phyloP scores from a whole-genome alignment of 2,329 filamentous ascomycete genomes.

The Monosporascus sp. region DNA sequence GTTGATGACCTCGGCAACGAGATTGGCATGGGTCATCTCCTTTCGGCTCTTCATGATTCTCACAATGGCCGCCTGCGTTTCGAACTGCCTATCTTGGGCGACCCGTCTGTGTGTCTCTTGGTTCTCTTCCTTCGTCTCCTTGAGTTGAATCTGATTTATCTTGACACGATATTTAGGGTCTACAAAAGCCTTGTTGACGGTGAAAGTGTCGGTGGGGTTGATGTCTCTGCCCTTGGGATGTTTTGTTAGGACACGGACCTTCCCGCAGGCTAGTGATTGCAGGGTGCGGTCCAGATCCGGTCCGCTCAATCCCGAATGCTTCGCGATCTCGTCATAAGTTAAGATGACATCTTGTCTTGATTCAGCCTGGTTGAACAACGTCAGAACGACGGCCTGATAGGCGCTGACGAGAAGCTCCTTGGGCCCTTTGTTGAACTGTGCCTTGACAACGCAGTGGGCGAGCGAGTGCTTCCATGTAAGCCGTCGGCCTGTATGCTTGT shows the following conservation, averaged over 20 bases:
- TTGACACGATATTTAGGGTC: constrained; percentile 88
- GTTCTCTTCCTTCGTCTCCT: constrained; percentile 93
- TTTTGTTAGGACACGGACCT: constrained; percentile 77
- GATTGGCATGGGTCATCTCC: constrained; percentile 75
- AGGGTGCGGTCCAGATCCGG: constrained; percentile 81
- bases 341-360: constrained; percentile 52
- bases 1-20: constrained; percentile 88
- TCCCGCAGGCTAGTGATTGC: constrained; percentile 90
- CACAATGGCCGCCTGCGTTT: constrained; percentile 95
- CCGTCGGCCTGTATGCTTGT: constrained; percentile 81
- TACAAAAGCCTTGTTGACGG: constrained; percentile 69
- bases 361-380: constrained; percentile 76
- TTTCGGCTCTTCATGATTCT: constrained; percentile 95
- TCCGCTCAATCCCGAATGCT: constrained; percentile 68
- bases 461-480: constrained; percentile 89
- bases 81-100: constrained; percentile 83
- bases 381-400: constrained; percentile 84
- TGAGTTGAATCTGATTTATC: constrained; percentile 97
- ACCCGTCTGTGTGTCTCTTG: constrained; percentile 89
- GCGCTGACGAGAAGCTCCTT: constrained; percentile 90
- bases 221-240: constrained; percentile 81
- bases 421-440: constrained; percentile 68
- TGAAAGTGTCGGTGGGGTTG: constrained; percentile 72
- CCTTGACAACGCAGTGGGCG: constrained; percentile 83
- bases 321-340: constrained; percentile 68